Conservation (phyloP, 2,329 filamentous ascomycete species). For the Nannizziopsis barbatae region DNA sequence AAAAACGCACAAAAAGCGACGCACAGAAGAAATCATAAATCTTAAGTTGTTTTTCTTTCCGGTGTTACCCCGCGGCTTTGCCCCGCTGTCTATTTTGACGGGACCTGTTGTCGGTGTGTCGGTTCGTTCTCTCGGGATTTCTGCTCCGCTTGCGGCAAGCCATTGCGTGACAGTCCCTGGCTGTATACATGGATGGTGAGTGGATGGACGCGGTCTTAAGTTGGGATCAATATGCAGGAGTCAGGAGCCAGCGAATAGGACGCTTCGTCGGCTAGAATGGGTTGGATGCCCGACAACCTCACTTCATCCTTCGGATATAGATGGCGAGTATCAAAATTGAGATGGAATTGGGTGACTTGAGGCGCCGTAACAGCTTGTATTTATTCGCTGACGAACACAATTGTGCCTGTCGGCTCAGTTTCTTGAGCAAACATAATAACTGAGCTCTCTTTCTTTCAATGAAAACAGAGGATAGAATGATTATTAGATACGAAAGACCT, state of each 20-base stretch:
- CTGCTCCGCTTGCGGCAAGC: neutral
- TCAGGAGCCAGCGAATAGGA: neutral
- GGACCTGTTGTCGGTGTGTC: neutral
- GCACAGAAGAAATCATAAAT: no score
- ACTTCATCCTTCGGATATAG: neutral
- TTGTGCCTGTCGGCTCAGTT: no score
- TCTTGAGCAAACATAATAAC: no score
- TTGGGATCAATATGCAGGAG: slow-evolving; percentile 2
- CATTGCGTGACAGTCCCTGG: slow-evolving; percentile 3
- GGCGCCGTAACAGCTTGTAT: no score
- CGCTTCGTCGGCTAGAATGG: neutral
- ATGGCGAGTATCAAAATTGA: neutral
- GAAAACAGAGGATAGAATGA: no score
- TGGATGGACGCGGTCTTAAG: neutral
- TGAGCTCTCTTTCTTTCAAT: no score
- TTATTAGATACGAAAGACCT: neutral
- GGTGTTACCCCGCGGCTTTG: no score
- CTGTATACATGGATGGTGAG: neutral
- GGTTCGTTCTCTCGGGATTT: neutral
- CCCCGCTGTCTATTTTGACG: no score
- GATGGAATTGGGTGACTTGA: neutral
- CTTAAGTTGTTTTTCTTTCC: no score
- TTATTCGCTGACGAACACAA: no score
- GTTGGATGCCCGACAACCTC: neutral
- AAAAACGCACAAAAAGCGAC: no score